phyloP scores from a whole-genome alignment of 2,329 filamentous ascomycete species.

The Exophiala sideris region DNA sequence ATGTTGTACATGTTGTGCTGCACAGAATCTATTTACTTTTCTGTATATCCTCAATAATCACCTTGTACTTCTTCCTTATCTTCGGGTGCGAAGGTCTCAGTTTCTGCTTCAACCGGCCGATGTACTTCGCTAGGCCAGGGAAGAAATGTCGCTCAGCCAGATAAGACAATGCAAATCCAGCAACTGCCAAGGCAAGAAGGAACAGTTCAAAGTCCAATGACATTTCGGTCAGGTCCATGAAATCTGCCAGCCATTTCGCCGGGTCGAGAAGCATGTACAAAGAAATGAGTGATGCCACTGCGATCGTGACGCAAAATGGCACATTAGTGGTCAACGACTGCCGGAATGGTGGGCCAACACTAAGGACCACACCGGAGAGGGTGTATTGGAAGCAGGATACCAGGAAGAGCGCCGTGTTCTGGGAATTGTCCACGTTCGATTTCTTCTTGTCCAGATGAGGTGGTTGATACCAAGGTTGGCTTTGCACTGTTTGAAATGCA shows the following conservation, averaged over 20 bases:
- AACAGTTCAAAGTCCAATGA: constrained; percentile 68
- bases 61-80: constrained; percentile 82
- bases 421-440: constrained; percentile 83
- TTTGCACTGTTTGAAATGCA: constrained; percentile 69
- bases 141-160: constrained; percentile 69
- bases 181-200: constrained; percentile 65
- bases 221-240: constrained; percentile 86
- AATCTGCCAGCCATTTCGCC: constrained; percentile 60
- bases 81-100: constrained; percentile 61
- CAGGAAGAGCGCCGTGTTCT: constrained; percentile 89
- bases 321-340: constrained; percentile 77
- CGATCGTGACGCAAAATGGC: constrained; percentile 78
- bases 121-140: constrained; percentile 61
- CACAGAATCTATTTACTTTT: constrained; percentile 37
- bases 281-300: constrained; percentile 63
- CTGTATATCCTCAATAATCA: constrained; percentile 65
- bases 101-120: constrained; percentile 61
- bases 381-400: constrained; percentile 95
- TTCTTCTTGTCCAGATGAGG: constrained; percentile 74
- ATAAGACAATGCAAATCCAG: constrained; percentile 68
- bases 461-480: constrained; percentile 82
- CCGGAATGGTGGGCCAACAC: constrained; percentile 86
- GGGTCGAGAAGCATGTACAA: constrained; percentile 79
- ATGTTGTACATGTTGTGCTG: constrained; percentile 7
- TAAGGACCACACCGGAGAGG: constrained; percentile 81